Conservation (phyloP, 345 rosid genomes). For the rapeseed (Brassica napus) region Da-Ae NC_063452.1:17171001-17171500, state of each 20-base stretch:
- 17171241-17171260: neutral
- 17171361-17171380: slow-evolving; percentile 52
- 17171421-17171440: slow-evolving; percentile 23
- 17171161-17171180: slow-evolving; percentile 47
- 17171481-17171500: neutral
- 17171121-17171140: slow-evolving; percentile 42
- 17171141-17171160: slow-evolving; percentile 57
- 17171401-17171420: slow-evolving; percentile 30
- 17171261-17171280: neutral
- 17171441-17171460: slow-evolving; percentile 12
- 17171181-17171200: slow-evolving; percentile 53
- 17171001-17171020: slow-evolving; percentile 48
- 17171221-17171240: slow-evolving; percentile 42
- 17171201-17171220: slow-evolving; percentile 54
- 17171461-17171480: neutral
- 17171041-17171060: slow-evolving; percentile 48
- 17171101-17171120: slow-evolving; percentile 53
- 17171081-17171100: slow-evolving; percentile 49
- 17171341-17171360: slow-evolving; percentile 58
- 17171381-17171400: slow-evolving; percentile 50
- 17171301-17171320: slow-evolving; percentile 56
- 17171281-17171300: neutral
- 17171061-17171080: slow-evolving; percentile 47
- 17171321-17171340: slow-evolving; percentile 52
- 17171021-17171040: slow-evolving; percentile 55